These are phyloP conservation scores for Pseudogymnoascus sp. DNA, from an alignment of 2,329 filamentous ascomycete genomes.

Conservation along the genomic window DNA sequence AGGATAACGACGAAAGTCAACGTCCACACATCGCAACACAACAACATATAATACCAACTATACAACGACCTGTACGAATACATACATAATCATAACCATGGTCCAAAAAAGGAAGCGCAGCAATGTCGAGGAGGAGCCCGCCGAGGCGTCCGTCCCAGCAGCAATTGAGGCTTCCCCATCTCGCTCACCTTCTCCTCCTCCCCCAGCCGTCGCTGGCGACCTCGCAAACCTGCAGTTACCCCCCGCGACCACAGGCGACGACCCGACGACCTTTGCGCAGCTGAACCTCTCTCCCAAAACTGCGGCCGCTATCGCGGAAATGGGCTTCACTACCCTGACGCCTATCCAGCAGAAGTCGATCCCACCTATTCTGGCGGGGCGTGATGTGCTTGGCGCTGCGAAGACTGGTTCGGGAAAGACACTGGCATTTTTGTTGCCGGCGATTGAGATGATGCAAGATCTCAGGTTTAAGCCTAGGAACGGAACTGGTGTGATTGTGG, in stretches of 20 bases:
- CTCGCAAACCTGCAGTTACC: constrained; percentile 25
- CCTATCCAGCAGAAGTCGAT: constrained; percentile 87
- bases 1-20: background rate
- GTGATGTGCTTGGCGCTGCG: constrained; percentile 88
- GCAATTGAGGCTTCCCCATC: constrained; percentile 1
- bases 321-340: constrained; percentile 95
- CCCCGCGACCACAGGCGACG: constrained; percentile 47
- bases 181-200: background rate
- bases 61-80: background rate
- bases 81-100: background rate
- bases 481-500: constrained; percentile 84
- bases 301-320: constrained; percentile 73
- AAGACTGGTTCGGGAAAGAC: constrained; percentile 98
- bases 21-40: background rate
- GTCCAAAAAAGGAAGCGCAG: constrained; percentile 7
- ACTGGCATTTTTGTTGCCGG: constrained; percentile 86
- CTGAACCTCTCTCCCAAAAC: constrained; percentile 84
- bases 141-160: background rate
- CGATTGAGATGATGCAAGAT: constrained; percentile 84
- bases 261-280: constrained; percentile 56
- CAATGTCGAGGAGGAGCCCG: constrained; percentile 2
- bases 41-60: background rate
- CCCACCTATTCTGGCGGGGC: constrained; percentile 79
- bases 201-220: background rate
- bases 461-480: constrained; percentile 93